Base-by-base conservation (phyloP, 2,329 filamentous ascomycete species). In the Lasiodiplodia theobromae region DNA sequence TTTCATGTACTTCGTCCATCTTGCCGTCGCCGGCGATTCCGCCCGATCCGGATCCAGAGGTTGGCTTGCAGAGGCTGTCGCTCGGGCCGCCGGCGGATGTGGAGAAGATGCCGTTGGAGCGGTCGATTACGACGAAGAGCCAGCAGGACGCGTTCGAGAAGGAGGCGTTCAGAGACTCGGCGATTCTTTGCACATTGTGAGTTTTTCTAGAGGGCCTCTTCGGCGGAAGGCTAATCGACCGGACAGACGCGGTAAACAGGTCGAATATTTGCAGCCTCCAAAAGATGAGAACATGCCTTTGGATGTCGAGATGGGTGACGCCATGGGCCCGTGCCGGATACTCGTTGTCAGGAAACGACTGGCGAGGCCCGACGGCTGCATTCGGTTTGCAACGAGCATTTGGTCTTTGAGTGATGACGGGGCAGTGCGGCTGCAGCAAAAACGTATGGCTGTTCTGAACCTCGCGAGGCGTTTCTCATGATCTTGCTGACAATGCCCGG, bases 361-460 rank as follows among this genome's bases (percentile, higher is more conserved):
- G 44, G 76, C 78, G 7, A 72, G 76, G 7, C 70, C 77, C 1
- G 74, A 79, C 23, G 78, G 76, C 16, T 76, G 74, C 6, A 76
- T 79, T 2, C 77, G 75, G 52, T 75, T 82, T 34, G 77, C 78
- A 21, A 83, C 82, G 0, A 82, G 81, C 2, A 79, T 84, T 18
- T 84, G 83, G 82, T 77, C 77, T 0, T 73, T 84, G 5, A 80
- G 79, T 52, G 77, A 82, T 56, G 82, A 84, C 70, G 78, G 79
- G 47, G 75, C 74, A 1, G 74, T 81, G 3, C 77, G 82, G 11
- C 69, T 83, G 38, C 81, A 84, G 68, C 80, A 84, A 23, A 79
- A 80, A 40, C 77, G 72, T 72, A 67, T 47, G 72, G 44, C 25
- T 52, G 6, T 31, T 18, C 18, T 16, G 12, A 51, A 31, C 11